Evolutionary conservation across 2,329 filamentous ascomycete species (phyloP).

Genomic region (Talaromyces sp.): DNA sequence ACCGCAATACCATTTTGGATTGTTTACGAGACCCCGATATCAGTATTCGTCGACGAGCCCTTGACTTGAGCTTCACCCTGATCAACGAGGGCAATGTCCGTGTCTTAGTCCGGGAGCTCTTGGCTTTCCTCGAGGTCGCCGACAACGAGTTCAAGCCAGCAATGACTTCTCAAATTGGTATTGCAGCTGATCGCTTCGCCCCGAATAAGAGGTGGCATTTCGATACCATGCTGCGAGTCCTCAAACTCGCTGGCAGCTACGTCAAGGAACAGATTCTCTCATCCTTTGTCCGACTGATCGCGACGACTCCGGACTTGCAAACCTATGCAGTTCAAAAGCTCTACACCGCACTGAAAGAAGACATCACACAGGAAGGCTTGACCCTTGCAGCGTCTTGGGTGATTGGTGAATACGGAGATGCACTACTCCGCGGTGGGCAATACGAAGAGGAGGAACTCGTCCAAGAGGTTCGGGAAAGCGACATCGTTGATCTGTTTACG

Average conservation of each 20-base stretch:
- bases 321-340: slow-evolving; percentile 96
- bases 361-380: slow-evolving; percentile 94
- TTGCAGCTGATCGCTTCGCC: slow-evolving; percentile 90
- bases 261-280: slow-evolving; percentile 97
- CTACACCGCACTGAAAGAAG: slow-evolving; percentile 83
- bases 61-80: slow-evolving; percentile 94
- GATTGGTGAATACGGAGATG: slow-evolving; percentile 93
- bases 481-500: slow-evolving; percentile 87
- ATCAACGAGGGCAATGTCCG: slow-evolving; percentile 97
- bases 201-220: slow-evolving; percentile 98
- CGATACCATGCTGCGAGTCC: slow-evolving; percentile 90
- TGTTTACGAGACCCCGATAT: slow-evolving; percentile 96
- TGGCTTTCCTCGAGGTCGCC: slow-evolving; percentile 93
- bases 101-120: slow-evolving; percentile 82
- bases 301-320: slow-evolving; percentile 88
- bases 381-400: slow-evolving; percentile 94
- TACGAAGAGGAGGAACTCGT: slow-evolving; percentile 94
- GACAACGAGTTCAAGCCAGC: slow-evolving; percentile 98
- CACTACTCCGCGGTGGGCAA: slow-evolving; percentile 78
- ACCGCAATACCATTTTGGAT: slow-evolving; percentile 95
- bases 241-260: slow-evolving; percentile 91
- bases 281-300: slow-evolving; percentile 91
- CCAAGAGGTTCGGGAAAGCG: slow-evolving; percentile 73
- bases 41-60: slow-evolving; percentile 88
- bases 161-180: slow-evolving; percentile 97